Evolutionary conservation across 768 basidiomycete species (phyloP).

Genomic region (Ramaria sp.): DNA sequence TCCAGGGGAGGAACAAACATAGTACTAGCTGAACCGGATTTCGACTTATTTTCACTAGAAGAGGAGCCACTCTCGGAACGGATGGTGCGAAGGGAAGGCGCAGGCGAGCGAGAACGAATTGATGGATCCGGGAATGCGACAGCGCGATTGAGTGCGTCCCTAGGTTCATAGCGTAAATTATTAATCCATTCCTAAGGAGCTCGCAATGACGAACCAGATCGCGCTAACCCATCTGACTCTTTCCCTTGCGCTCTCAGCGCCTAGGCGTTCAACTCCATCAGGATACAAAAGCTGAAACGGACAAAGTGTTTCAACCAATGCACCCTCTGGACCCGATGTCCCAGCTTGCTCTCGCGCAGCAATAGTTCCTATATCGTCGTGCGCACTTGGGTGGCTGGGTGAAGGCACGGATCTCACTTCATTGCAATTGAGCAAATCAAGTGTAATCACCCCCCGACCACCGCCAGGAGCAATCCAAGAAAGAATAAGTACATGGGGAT

Average conservation of each 20-base stretch:
- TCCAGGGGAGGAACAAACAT: slow-evolving; percentile 71
- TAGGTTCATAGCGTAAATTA: slow-evolving; percentile 18
- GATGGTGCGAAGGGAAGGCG: slow-evolving; percentile 60
- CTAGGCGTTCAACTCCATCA: slow-evolving; percentile 82
- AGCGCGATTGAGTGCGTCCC: slow-evolving; percentile 71
- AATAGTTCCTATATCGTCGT: slow-evolving; percentile 78
- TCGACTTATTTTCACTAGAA: slow-evolving; percentile 25
- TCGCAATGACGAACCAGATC: slow-evolving; percentile 58
- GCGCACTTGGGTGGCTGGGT: slow-evolving; percentile 68
- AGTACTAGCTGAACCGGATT: slow-evolving; percentile 54
- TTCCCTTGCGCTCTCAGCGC: slow-evolving; percentile 79
- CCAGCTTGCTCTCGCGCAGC: slow-evolving; percentile 53
- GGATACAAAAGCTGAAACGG: slow-evolving; percentile 87
- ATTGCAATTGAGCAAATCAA: slow-evolving; percentile 80
- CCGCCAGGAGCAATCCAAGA: slow-evolving; percentile 83
- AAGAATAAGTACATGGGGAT: slow-evolving; percentile 73
- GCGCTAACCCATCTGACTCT: slow-evolving; percentile 87
- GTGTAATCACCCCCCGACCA: slow-evolving; percentile 72
- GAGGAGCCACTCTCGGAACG: slow-evolving; percentile 36
- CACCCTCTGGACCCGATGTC: slow-evolving; percentile 25
- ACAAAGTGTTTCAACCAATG: slow-evolving; percentile 61
- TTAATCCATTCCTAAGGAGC: background rate
- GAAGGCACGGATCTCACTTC: slow-evolving; percentile 78
- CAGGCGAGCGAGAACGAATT: slow-evolving; percentile 39
- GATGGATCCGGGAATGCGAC: slow-evolving; percentile 38